Conservation (phyloP, 192 early-diverging fungal species). For the Backusella luteola region DNA sequence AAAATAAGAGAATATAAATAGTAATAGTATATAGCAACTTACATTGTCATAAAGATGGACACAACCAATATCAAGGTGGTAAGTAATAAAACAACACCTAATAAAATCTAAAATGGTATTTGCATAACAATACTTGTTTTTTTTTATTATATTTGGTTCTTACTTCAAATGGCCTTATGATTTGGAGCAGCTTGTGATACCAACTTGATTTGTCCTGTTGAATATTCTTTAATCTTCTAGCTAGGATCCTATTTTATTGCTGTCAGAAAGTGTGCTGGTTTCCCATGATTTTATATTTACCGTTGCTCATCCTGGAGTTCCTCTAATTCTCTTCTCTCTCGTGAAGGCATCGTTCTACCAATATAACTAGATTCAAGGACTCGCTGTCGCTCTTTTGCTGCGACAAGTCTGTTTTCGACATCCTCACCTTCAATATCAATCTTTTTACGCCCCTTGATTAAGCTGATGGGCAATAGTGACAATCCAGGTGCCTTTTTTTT, state of each 20-base stretch:
- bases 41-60: conserved; percentile 41
- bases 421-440: conserved; percentile 27
- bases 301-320: conserved; percentile 26
- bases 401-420: conserved; percentile 17
- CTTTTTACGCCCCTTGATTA: conserved; percentile 29
- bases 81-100: conserved; percentile 22
- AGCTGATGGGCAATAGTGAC: conserved; percentile 27
- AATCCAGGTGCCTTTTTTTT: conserved; percentile 31
- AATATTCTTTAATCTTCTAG: conserved; percentile 10
- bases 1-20: neutral
- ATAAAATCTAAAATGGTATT: conserved; percentile 14
- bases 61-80: conserved; percentile 21
- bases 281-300: neutral
- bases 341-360: conserved; percentile 10
- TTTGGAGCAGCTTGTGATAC: conserved; percentile 15
- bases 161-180: conserved; percentile 36
- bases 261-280: too few species aligned
- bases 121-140: neutral
- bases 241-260: conserved; percentile 10
- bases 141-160: neutral
- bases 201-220: conserved; percentile 17
- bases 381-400: conserved; percentile 18
- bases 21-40: neutral
- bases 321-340: conserved; percentile 15
- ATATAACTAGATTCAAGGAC: conserved; percentile 12